These are phyloP conservation scores for Phytophthora pinifolia DNA, from an alignment of 352 stramenopile genomes.

Conservation along the genomic window DNA sequence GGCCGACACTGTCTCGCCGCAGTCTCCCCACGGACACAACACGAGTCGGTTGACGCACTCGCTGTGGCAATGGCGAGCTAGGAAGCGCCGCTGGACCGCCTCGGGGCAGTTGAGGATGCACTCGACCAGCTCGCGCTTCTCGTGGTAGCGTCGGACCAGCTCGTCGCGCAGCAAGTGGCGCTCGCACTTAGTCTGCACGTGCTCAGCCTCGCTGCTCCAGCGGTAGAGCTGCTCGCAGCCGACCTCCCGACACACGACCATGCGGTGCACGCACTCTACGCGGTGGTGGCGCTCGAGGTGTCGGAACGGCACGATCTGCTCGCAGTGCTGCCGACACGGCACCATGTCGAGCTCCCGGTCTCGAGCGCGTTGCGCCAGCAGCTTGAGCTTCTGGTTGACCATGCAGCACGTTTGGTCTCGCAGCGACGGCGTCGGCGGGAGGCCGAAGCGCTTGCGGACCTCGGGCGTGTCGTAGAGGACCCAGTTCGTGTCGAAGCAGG, in stretches of 20 bases:
- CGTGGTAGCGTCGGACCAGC: constrained; percentile 37
- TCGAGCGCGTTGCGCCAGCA: constrained; percentile 55
- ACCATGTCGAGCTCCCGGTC: constrained; percentile 44
- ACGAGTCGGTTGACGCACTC: constrained; percentile 54
- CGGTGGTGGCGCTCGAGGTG: constrained; percentile 59
- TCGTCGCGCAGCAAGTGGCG: constrained; percentile 40
- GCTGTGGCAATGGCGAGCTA: constrained; percentile 40
- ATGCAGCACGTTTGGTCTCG: constrained; percentile 65
- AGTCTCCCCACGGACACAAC: constrained; percentile 49
- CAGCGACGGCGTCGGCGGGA: constrained; percentile 59
- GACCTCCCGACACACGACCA: constrained; percentile 54
- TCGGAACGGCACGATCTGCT: constrained; percentile 30
- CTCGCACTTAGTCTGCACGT: constrained; percentile 39
- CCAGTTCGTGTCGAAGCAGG: constrained; percentile 50
- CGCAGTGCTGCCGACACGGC: constrained; percentile 51
- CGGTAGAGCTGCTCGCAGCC: constrained; percentile 44
- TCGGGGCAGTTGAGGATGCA: constrained; percentile 49
- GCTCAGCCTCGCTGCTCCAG: constrained; percentile 29
- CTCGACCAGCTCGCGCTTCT: constrained; percentile 40
- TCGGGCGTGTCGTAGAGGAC: constrained; percentile 48
- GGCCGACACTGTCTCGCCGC: constrained; percentile 51
- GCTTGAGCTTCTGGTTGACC: constrained; percentile 67
- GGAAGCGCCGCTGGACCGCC: constrained; percentile 33
- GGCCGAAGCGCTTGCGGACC: constrained; percentile 48
- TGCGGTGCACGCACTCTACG: constrained; percentile 42